phyloP scores from a whole-genome alignment of 495 filamentous ascomycete genomes.

The Neurospora sp. region DNA sequence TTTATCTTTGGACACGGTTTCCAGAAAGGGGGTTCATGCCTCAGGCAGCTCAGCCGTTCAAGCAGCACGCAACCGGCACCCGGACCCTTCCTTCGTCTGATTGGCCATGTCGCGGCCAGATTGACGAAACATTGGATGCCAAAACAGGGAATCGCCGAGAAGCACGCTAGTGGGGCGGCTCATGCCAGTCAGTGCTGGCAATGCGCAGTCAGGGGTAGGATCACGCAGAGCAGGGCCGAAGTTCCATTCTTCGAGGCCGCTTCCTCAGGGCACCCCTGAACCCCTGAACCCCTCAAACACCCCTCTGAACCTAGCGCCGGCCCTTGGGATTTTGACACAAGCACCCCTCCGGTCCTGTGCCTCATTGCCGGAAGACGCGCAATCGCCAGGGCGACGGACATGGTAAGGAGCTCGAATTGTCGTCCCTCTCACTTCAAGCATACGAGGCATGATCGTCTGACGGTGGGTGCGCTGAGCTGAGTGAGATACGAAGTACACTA shows the following conservation, averaged over 20 bases:
- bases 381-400: neutral
- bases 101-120: constrained; percentile 14
- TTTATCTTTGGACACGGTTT: constrained; percentile 28
- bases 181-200: neutral
- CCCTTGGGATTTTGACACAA: neutral
- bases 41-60: constrained; percentile 13
- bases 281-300: neutral
- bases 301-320: neutral
- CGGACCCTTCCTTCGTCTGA: constrained; percentile 3
- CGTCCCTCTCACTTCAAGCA: neutral
- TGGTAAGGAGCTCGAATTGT: neutral
- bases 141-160: constrained; percentile 16
- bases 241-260: neutral
- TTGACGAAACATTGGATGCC: constrained; percentile 11
- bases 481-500: neutral
- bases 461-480: neutral
- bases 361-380: neutral
- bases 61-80: neutral
- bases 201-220: neutral
- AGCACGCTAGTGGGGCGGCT: neutral
- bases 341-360: neutral
- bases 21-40: constrained; percentile 15
- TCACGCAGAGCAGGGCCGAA: neutral
- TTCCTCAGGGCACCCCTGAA: neutral
- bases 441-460: neutral